Conservation (phyloP, 2,329 filamentous ascomycete species). For the Parastagonospora nodorum region DNA sequence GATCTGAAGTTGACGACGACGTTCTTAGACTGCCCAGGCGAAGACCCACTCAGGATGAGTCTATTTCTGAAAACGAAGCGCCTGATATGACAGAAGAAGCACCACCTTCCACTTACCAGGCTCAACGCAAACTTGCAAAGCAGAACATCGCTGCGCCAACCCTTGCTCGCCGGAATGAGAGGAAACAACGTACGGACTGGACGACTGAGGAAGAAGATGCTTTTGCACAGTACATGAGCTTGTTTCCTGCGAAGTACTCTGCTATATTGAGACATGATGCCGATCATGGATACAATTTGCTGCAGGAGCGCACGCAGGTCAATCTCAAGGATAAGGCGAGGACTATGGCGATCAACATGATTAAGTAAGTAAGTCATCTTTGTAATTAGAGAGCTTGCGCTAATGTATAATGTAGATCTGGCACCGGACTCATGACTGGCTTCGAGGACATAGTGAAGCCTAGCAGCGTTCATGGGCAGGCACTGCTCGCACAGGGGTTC, state of each 20-base stretch:
- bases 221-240: slow-evolving; percentile 56
- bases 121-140: slow-evolving; percentile 23
- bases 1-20: slow-evolving; percentile 2
- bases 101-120: slow-evolving; percentile 21
- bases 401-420: slow-evolving; percentile 27
- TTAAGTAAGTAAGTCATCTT: slow-evolving; percentile 40
- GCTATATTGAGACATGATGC: slow-evolving; percentile 46
- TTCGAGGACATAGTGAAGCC: slow-evolving; percentile 33
- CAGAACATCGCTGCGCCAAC: slow-evolving; percentile 9
- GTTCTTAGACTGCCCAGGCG: background rate
- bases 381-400: background rate
- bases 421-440: slow-evolving; percentile 31
- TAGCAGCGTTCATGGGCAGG: slow-evolving; percentile 16
- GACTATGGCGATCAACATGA: slow-evolving; percentile 47
- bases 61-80: slow-evolving; percentile 26
- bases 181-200: slow-evolving; percentile 31
- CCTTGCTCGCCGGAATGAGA: background rate
- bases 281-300: slow-evolving; percentile 18
- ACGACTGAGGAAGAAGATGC: slow-evolving; percentile 41
- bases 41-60: slow-evolving; percentile 21
- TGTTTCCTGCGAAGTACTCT: slow-evolving; percentile 54
- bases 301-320: slow-evolving; percentile 54
- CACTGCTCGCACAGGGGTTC: slow-evolving; percentile 25
- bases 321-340: slow-evolving; percentile 55
- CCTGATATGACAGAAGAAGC: slow-evolving; percentile 34